Conservation (phyloP, 1,284 basidiomycete species). For the Ceratorhiza oryzae-sativae region DNA sequence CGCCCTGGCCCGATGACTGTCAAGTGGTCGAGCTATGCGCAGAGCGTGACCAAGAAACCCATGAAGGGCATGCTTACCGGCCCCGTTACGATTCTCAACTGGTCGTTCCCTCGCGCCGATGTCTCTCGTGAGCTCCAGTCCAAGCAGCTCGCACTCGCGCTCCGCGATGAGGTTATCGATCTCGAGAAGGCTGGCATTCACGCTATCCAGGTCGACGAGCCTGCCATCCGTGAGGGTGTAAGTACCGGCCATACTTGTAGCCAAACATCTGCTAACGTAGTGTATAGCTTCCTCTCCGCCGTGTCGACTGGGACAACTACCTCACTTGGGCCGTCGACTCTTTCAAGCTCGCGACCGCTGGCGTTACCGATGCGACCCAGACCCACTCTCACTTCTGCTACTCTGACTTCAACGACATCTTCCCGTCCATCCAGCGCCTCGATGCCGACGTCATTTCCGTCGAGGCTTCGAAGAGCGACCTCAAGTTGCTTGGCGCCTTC, state of each 20-base stretch:
- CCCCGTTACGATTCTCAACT: constrained; percentile 97
- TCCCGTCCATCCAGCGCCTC: constrained; percentile 95
- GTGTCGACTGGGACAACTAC: constrained; percentile 93
- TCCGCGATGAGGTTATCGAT: constrained; percentile 98
- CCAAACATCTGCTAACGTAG: not conserved
- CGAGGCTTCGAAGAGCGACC: constrained; percentile 97
- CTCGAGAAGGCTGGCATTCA: constrained; percentile 97
- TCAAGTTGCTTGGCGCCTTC: constrained; percentile 97
- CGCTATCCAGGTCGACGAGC: constrained; percentile 99
- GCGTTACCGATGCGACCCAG: constrained; percentile 90
- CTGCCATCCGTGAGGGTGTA: constrained; percentile 98
- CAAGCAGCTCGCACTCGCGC: constrained; percentile 97
- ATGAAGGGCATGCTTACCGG: constrained; percentile 99
- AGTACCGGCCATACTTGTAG: constrained; percentile 46
- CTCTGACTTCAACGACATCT: constrained; percentile 97
- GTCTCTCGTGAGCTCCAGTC: constrained; percentile 96
- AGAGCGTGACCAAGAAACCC: constrained; percentile 91
- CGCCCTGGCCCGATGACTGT: constrained; percentile 95
- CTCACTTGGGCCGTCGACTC: constrained; percentile 97
- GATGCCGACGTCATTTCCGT: constrained; percentile 99
- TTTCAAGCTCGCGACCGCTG: constrained; percentile 95
- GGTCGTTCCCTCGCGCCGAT: constrained; percentile 99
- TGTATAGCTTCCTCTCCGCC: constrained; percentile 84
- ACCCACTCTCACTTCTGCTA: constrained; percentile 99
- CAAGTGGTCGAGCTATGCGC: constrained; percentile 96